phyloP scores from a whole-genome alignment of 225 moss, liverwort and hornwort genomes.

The Lunularia cruciata region DNA sequence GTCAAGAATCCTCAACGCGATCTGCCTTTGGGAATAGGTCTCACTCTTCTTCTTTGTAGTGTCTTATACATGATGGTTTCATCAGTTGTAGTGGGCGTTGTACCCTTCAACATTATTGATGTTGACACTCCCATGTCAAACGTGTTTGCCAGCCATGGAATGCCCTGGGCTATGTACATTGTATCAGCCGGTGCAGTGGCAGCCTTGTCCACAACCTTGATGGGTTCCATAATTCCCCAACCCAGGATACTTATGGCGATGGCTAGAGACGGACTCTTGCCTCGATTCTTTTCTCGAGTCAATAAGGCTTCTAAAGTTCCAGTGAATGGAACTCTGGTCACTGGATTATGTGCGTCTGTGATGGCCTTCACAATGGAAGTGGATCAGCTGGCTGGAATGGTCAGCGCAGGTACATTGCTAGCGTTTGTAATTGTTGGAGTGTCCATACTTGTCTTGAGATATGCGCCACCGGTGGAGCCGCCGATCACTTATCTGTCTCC shows the following conservation, averaged over 20 bases:
- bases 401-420: conserved; percentile 82
- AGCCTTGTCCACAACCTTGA: conserved; percentile 74
- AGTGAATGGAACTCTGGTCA: conserved; percentile 73
- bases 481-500: conserved; percentile 27
- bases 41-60: conserved; percentile 70
- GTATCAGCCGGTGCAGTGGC: conserved; percentile 90
- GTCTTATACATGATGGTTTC: conserved; percentile 85
- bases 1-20: conserved; percentile 91
- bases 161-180: conserved; percentile 94
- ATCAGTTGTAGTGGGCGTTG: conserved; percentile 75
- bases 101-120: conserved; percentile 78
- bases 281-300: conserved; percentile 65
- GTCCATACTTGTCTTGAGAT: conserved; percentile 75
- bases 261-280: conserved; percentile 90
- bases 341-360: conserved; percentile 53
- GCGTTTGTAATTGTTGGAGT: conserved; percentile 81
- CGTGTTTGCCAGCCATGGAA: conserved; percentile 68
- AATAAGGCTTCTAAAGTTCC: conserved; percentile 68
- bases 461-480: conserved; percentile 53
- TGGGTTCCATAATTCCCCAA: conserved; percentile 97
- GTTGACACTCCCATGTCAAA: conserved; percentile 86
- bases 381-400: conserved; percentile 87
- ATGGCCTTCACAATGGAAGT: conserved; percentile 80
- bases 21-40: conserved; percentile 80
- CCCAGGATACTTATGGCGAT: conserved; percentile 98